Percentiles rank a stretch among this genome's conserved stretches.
These are phyloP conservation scores for Paecilomyces fulvus DNA, from an alignment of 2,329 filamentous ascomycete species.

Conservation along the genomic window DNA sequence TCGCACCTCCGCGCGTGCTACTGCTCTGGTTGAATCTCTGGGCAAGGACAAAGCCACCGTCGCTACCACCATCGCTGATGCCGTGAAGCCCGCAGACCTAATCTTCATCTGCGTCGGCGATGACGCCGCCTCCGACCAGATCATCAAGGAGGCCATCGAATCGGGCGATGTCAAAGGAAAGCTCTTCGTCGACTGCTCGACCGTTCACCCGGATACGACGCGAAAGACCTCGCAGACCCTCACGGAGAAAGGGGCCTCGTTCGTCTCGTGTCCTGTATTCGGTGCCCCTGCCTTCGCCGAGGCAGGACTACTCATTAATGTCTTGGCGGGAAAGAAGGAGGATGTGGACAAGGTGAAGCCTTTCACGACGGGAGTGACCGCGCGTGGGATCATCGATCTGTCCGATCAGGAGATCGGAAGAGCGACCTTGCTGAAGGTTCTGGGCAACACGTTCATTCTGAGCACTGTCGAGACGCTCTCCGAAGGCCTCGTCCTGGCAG, in stretches of 20 bases:
- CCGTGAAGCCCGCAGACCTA: constrained; percentile 61
- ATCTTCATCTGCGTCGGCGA: constrained; percentile 76
- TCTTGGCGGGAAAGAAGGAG: constrained; percentile 57
- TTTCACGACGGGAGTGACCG: constrained; percentile 65
- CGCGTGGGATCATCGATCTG: constrained; percentile 62
- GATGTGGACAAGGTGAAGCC: constrained; percentile 58
- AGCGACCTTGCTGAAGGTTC: constrained; percentile 65
- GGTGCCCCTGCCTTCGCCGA: constrained; percentile 41
- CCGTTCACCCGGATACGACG: constrained; percentile 75
- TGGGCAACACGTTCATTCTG: constrained; percentile 80
- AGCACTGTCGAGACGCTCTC: constrained; percentile 74
- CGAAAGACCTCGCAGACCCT: constrained; percentile 54
- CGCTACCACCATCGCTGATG: constrained; percentile 55
- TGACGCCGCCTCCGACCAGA: constrained; percentile 61
- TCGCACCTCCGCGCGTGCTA: constrained; percentile 59
- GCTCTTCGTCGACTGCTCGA: constrained; percentile 79
- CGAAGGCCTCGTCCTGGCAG: constrained; percentile 69
- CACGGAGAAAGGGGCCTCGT: constrained; percentile 55
- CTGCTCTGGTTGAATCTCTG: constrained; percentile 55
- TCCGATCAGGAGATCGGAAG: constrained; percentile 60
- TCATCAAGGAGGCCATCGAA: constrained; percentile 49
- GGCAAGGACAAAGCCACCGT: constrained; percentile 55
- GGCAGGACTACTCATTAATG: constrained; percentile 60
- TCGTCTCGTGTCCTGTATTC: constrained; percentile 60
- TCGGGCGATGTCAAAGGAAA: constrained; percentile 56